These are phyloP conservation scores for Lentinula sp. DNA, from an alignment of 768 basidiomycete genomes.

Conservation along the genomic window DNA sequence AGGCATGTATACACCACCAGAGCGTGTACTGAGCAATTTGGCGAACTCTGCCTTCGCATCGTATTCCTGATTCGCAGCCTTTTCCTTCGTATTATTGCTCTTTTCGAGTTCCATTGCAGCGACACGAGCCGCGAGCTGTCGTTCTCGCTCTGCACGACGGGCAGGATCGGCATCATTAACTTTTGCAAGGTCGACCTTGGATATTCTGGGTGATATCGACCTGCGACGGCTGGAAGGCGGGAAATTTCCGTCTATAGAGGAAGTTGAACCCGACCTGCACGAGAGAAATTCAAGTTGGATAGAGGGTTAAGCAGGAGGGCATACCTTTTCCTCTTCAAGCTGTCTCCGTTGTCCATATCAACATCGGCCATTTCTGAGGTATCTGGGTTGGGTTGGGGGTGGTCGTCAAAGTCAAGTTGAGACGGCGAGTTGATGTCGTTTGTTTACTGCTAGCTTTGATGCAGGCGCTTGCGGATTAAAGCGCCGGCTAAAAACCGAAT, in stretches of 20 bases:
- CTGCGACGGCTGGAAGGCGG: conserved; percentile 41
- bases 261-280: conserved; percentile 44
- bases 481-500: background rate
- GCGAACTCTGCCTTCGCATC: conserved; percentile 86
- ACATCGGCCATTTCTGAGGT: conserved; percentile 31
- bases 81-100: conserved; percentile 44
- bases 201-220: conserved; percentile 34
- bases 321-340: conserved; percentile 46
- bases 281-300: conserved; percentile 1
- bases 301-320: background rate
- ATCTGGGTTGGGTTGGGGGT: background rate
- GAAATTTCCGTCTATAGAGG: conserved; percentile 30
- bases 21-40: conserved; percentile 74
- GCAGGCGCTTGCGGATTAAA: background rate
- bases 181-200: conserved; percentile 22
- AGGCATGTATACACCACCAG: conserved; percentile 95
- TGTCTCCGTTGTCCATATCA: conserved; percentile 25
- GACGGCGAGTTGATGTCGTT: background rate
- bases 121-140: conserved; percentile 66
- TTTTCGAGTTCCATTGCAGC: conserved; percentile 67
- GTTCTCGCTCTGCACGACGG: conserved; percentile 71
- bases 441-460: background rate
- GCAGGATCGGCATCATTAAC: conserved; percentile 74
- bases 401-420: background rate
- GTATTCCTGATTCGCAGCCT: conserved; percentile 39